Evolutionary conservation across 2,329 filamentous ascomycete species (phyloP).

Genomic region (Neobulgaria alba): DNA sequence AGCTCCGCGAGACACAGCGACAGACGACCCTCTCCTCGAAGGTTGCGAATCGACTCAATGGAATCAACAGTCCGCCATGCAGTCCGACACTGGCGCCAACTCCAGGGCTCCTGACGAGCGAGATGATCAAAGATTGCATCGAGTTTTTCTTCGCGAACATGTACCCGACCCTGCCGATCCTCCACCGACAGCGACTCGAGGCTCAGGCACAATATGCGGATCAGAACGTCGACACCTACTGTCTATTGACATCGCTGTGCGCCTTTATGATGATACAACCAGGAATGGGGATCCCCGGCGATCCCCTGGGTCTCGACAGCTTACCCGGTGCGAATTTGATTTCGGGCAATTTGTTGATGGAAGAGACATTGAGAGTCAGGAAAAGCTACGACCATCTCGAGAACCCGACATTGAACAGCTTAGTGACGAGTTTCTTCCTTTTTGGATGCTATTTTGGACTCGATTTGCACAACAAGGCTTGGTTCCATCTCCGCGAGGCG

Average conservation of each 20-base stretch:
- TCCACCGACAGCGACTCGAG: constrained; percentile 50
- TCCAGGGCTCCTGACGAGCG: constrained; percentile 50
- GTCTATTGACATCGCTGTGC: constrained; percentile 54
- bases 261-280: constrained; percentile 63
- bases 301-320: constrained; percentile 48
- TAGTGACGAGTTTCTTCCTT: constrained; percentile 72
- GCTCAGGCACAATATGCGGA: constrained; percentile 53
- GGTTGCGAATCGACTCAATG: constrained; percentile 51
- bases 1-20: constrained; percentile 60
- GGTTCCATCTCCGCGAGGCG: constrained; percentile 72
- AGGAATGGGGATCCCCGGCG: constrained; percentile 53
- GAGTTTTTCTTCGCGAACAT: constrained; percentile 62
- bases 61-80: constrained; percentile 41
- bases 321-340: constrained; percentile 49
- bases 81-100: constrained; percentile 43
- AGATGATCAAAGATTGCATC: constrained; percentile 57
- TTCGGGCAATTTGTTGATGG: constrained; percentile 56
- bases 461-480: constrained; percentile 67
- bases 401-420: constrained; percentile 44
- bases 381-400: constrained; percentile 54
- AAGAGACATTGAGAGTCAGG: constrained; percentile 57
- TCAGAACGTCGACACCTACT: constrained; percentile 54
- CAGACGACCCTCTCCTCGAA: constrained; percentile 55
- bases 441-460: constrained; percentile 65
- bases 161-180: constrained; percentile 54